Conservation (phyloP, 2,329 filamentous ascomycete genomes). For the Cladosporium sp. region DNA sequence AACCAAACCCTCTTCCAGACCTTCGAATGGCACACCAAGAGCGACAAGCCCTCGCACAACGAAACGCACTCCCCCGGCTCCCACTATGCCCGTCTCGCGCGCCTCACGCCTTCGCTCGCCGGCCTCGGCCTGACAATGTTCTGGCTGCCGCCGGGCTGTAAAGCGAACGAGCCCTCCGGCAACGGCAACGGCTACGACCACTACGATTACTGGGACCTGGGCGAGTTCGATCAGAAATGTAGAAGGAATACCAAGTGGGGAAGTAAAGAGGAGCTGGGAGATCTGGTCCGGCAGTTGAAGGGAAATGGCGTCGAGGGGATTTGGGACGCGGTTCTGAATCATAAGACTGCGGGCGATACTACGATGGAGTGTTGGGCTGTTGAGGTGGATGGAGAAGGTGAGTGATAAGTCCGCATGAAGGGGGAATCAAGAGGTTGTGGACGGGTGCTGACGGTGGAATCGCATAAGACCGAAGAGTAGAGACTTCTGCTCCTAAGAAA, state of each 20-base stretch:
- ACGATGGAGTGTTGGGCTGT: constrained; percentile 57
- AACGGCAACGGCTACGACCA: constrained; percentile 62
- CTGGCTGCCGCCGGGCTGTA: constrained; percentile 70
- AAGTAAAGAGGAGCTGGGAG: constrained; percentile 52
- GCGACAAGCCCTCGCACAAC: constrained; percentile 21
- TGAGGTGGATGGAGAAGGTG: constrained; percentile 50
- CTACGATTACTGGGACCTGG: constrained; percentile 58
- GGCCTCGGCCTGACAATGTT: constrained; percentile 53
- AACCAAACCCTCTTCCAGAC: constrained; percentile 56
- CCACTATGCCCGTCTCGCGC: constrained; percentile 26
- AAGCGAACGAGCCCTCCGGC: constrained; percentile 49
- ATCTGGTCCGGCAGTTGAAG: constrained; percentile 47
- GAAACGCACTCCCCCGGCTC: constrained; percentile 41
- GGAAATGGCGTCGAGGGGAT: constrained; percentile 52
- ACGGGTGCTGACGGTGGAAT: neutral
- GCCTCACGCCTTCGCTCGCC: constrained; percentile 22
- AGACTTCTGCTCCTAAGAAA: constrained; percentile 50
- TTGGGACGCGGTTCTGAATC: constrained; percentile 68
- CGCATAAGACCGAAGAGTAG: constrained; percentile 46
- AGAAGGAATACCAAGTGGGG: constrained; percentile 62
- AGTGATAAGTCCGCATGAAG: neutral
- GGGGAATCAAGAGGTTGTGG: neutral
- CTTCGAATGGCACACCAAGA: constrained; percentile 67
- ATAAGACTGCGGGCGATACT: constrained; percentile 62
- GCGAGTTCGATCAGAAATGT: constrained; percentile 68